Conservation (phyloP, 2,329 filamentous ascomycete species). For the Penicillium fuscoglaucum region DNA sequence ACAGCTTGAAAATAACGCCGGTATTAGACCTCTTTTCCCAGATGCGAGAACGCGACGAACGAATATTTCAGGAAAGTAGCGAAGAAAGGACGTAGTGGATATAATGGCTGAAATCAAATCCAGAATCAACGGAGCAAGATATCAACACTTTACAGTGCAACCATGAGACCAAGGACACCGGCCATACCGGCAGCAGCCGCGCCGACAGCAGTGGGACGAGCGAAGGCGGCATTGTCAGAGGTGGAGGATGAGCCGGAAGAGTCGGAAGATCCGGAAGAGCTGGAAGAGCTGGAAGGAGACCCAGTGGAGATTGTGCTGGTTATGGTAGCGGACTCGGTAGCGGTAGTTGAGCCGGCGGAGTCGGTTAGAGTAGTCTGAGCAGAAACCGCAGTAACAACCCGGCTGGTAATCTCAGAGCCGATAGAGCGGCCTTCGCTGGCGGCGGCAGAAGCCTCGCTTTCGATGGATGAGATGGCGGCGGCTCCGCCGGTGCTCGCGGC, state of each 20-base stretch:
- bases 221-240: conserved; percentile 21
- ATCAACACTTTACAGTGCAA: conserved; percentile 28
- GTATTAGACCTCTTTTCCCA: conserved; percentile 1
- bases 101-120: not conserved
- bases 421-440: conserved; percentile 18
- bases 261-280: conserved; percentile 6
- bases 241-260: conserved; percentile 10
- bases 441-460: conserved; percentile 16
- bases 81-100: not conserved
- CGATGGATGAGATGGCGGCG: conserved; percentile 17
- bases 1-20: conserved; percentile 4
- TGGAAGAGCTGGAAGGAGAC: conserved; percentile 9
- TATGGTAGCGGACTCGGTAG: conserved; percentile 17
- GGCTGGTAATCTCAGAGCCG: conserved; percentile 18
- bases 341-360: conserved; percentile 20
- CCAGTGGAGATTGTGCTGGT: conserved; percentile 7
- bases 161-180: conserved; percentile 34
- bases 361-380: conserved; percentile 22
- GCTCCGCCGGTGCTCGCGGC: conserved; percentile 17
- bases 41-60: conserved; percentile 3
- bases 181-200: conserved; percentile 27
- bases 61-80: not conserved
- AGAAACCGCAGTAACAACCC: conserved; percentile 13
- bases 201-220: conserved; percentile 25
- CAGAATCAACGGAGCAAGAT: not conserved